Percentiles rank a stretch among this genome's conserved stretches.
Conservation (phyloP, 192 early-diverging fungal genomes). For the Coemansia sp. region DNA sequence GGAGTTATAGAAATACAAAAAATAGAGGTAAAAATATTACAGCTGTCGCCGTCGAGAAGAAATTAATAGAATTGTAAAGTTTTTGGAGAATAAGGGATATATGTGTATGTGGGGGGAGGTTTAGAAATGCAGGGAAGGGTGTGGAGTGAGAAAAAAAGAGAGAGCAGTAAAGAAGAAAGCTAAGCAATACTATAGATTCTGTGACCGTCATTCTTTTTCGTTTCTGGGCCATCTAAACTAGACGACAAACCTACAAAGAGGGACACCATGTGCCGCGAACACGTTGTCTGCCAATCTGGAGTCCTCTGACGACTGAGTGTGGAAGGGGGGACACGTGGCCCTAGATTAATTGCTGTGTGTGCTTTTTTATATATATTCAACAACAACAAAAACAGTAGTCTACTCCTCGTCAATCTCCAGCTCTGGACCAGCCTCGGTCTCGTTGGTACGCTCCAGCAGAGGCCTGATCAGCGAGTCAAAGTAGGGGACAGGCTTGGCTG, state of each 20-base stretch:
- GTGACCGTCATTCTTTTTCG: not conserved
- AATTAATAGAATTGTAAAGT: not conserved
- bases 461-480: conserved; percentile 79
- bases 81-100: not conserved
- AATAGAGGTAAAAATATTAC: not conserved
- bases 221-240: not conserved
- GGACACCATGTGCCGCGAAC: not conserved
- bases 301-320: too few species aligned
- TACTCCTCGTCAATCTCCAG: conserved; percentile 68
- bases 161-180: not conserved
- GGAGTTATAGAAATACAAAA: too few species aligned
- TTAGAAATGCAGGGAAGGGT: not conserved
- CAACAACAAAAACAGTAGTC: not conserved
- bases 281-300: not conserved
- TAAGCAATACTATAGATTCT: not conserved
- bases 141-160: not conserved
- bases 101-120: not conserved
- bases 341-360: conserved; percentile 1
- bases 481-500: conserved; percentile 72
- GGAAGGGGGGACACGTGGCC: not conserved
- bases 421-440: conserved; percentile 62
- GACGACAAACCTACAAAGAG: not conserved
- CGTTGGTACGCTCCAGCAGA: conserved; percentile 65
- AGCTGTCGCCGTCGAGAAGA: not conserved
- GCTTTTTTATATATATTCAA: not conserved